A percentile compares a stretch with the other conserved stretches of the same genome.
Evolutionary conservation across 192 early-diverging fungal genomes (phyloP).

Genomic region (Glomus cerebriforme): DNA sequence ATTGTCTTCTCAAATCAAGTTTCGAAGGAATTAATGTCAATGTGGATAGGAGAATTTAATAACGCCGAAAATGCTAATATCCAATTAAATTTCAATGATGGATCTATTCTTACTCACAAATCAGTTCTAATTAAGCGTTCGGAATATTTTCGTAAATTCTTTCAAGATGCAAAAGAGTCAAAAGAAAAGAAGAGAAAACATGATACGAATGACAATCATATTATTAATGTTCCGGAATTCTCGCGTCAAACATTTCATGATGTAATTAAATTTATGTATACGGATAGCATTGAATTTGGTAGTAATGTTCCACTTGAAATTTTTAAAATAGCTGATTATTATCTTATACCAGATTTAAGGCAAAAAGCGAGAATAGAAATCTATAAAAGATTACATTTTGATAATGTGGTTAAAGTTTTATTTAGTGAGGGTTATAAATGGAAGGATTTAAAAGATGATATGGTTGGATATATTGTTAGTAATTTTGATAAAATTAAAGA

Average conservation of each 20-base stretch:
- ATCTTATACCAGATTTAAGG: slow-evolving; percentile 8
- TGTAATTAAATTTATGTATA: slow-evolving; percentile 12
- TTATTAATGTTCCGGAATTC: not conserved
- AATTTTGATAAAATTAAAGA: slow-evolving; percentile 8
- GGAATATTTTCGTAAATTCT: slow-evolving; percentile 31
- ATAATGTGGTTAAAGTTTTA: slow-evolving; percentile 6
- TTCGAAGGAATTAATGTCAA: not conserved
- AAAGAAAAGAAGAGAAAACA: not conserved
- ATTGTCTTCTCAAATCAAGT: not conserved
- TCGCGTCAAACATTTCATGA: not conserved
- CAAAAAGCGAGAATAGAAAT: slow-evolving; percentile 2
- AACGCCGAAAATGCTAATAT: not conserved
- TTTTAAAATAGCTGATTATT: slow-evolving; percentile 14
- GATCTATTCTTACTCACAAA: not conserved
- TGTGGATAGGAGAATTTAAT: not conserved
- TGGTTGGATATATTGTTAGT: slow-evolving; percentile 4
- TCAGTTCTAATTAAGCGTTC: slow-evolving; percentile 18
- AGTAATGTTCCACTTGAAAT: not conserved
- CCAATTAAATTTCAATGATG: slow-evolving; percentile 13
- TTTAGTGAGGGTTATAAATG: slow-evolving; percentile 3
- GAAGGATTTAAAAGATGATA: slow-evolving; percentile 20
- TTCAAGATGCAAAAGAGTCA: slow-evolving; percentile 14
- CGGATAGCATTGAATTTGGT: not conserved
- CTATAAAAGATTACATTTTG: not conserved
- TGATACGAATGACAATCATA: not conserved